These are phyloP conservation scores for Gentiana macrophylla DNA, from an alignment of 257 asterid genomes.

Conservation along the genomic window DNA sequence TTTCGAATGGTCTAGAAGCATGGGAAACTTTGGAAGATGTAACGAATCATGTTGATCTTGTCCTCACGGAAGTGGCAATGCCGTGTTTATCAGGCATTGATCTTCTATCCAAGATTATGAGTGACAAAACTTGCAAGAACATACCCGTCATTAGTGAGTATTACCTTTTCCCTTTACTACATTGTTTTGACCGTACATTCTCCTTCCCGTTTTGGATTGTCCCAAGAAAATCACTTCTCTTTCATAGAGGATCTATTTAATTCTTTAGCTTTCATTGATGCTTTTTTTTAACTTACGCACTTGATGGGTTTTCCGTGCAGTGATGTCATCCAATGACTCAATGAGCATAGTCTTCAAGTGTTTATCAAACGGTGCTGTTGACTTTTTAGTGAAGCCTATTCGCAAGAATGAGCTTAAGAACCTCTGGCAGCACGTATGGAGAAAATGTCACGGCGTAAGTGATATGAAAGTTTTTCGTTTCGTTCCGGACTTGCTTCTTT, in stretches of 20 bases:
- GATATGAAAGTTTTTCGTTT: not conserved
- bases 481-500: not conserved
- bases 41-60: conserved; percentile 31
- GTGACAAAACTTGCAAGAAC: conserved; percentile 36
- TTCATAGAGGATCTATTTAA: no score
- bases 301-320: conserved; percentile 42
- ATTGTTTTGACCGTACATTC: not conserved
- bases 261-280: not conserved
- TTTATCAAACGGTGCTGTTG: conserved; percentile 85
- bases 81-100: conserved; percentile 34
- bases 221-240: no score
- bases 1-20: conserved; percentile 35
- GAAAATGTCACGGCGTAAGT: conserved; percentile 61
- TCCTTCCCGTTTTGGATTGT: not conserved
- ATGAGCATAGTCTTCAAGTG: conserved; percentile 89
- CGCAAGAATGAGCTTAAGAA: conserved; percentile 84
- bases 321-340: conserved; percentile 97
- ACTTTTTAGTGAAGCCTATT: conserved; percentile 26
- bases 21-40: conserved; percentile 33
- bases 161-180: not conserved
- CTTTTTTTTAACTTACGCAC: conserved; percentile 17
- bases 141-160: conserved; percentile 40
- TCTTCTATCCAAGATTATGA: conserved; percentile 33
- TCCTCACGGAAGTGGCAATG: conserved; percentile 36
- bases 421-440: conserved; percentile 40